These are phyloP conservation scores for Dothistroma pini DNA, from an alignment of 2,329 filamentous ascomycete species.

Conservation along the genomic window DNA sequence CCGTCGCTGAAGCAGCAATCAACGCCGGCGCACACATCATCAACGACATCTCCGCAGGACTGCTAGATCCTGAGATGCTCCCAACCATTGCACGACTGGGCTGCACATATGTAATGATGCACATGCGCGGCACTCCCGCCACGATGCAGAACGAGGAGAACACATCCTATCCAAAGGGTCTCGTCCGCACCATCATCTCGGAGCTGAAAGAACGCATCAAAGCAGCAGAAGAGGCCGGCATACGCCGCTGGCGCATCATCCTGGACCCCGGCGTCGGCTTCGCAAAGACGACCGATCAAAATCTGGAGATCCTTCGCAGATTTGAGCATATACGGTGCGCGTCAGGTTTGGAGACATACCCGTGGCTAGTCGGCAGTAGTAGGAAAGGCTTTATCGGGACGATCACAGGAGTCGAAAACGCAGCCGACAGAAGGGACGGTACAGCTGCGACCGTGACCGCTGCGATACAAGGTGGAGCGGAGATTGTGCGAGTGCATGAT, in stretches of 20 bases:
- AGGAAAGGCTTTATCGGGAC: conserved; percentile 85
- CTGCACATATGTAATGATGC: conserved; percentile 81
- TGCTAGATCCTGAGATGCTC: conserved; percentile 77
- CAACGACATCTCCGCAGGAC: conserved; percentile 88
- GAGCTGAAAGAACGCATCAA: conserved; percentile 69
- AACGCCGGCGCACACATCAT: conserved; percentile 82
- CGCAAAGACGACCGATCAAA: conserved; percentile 77
- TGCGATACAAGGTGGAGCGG: conserved; percentile 80
- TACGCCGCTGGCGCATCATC: conserved; percentile 90
- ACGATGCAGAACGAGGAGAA: conserved; percentile 68
- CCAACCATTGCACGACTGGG: conserved; percentile 71
- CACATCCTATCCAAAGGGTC: conserved; percentile 60
- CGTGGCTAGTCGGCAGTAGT: conserved; percentile 87
- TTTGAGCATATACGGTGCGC: conserved; percentile 59
- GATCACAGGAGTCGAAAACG: conserved; percentile 70
- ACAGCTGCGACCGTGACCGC: conserved; percentile 86
- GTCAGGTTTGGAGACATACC: conserved; percentile 60
- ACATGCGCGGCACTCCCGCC: conserved; percentile 83
- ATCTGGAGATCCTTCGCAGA: conserved; percentile 70
- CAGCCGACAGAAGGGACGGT: conserved; percentile 71
- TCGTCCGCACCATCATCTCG: conserved; percentile 60
- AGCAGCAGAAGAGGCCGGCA: conserved; percentile 74
- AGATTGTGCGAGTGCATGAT: conserved; percentile 91
- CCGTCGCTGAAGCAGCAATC: conserved; percentile 73
- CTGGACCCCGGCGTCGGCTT: conserved; percentile 94